Evolutionary conservation across 805 yeast species (phyloP).

Genomic region (Saturnispora sekii): DNA sequence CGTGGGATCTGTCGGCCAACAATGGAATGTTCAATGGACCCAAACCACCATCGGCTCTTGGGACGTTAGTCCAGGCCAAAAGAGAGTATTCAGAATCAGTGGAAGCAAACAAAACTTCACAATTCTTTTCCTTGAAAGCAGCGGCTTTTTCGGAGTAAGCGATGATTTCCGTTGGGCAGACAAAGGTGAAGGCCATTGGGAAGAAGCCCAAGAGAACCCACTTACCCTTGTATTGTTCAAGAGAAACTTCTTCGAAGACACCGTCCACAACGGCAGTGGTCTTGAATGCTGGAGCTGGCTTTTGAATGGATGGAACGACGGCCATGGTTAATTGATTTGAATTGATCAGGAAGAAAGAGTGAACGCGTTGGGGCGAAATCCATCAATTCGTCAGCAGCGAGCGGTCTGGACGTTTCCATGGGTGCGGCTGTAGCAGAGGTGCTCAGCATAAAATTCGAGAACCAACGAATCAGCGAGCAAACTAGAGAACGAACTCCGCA

Average conservation of each 20-base stretch:
- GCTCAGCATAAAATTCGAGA: too few relatives aligned
- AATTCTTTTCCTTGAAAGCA: constrained; percentile 79
- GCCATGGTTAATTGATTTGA: constrained; percentile 45
- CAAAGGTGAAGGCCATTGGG: constrained; percentile 98
- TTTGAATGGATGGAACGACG: constrained; percentile 62
- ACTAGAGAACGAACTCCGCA: too few relatives aligned
- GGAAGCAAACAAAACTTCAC: constrained; percentile 89
- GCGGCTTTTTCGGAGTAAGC: constrained; percentile 95
- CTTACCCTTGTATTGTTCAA: constrained; percentile 94
- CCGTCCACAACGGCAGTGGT: constrained; percentile 98
- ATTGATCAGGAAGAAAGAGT: not conserved
- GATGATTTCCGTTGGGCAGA: constrained; percentile 98
- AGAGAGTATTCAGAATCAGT: constrained; percentile 97
- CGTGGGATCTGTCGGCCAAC: constrained; percentile 94
- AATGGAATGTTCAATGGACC: constrained; percentile 93
- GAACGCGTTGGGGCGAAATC: not conserved
- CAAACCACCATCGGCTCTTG: constrained; percentile 96
- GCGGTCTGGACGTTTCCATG: not conserved
- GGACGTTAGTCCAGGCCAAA: constrained; percentile 96
- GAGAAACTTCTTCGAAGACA: constrained; percentile 85
- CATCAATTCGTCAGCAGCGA: too few relatives aligned
- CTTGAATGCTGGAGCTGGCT: constrained; percentile 93
- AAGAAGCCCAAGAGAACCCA: constrained; percentile 96
- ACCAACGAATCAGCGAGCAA: too few relatives aligned
- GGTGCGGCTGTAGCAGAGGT: too few relatives aligned